These are phyloP conservation scores for Wickerhamiella sorbophila DNA, from an alignment of 805 yeast genomes.

Conservation along the genomic window DNA sequence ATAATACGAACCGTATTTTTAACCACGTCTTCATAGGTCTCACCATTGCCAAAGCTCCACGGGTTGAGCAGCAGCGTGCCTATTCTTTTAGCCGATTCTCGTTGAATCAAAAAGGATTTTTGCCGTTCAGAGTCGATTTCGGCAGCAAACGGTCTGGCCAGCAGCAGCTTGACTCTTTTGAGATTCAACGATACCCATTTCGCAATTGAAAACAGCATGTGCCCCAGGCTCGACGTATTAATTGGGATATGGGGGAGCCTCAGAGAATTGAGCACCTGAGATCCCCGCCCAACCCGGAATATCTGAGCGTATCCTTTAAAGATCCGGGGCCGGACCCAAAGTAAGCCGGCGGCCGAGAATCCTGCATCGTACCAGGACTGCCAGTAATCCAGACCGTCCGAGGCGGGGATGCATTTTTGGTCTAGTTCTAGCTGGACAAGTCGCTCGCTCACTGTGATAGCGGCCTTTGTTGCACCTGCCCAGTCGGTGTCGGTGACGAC, in stretches of 20 bases:
- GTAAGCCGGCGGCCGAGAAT: conserved; percentile 4
- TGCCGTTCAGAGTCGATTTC: not conserved
- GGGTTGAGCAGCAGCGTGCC: conserved; percentile 9
- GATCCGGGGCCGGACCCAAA: conserved; percentile 14
- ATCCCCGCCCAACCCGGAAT: not conserved
- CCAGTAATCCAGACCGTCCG: conserved; percentile 15
- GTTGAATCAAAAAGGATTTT: conserved; percentile 2
- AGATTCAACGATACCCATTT: not conserved
- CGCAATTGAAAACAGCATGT: not conserved
- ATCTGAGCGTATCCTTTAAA: not conserved
- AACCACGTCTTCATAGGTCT: conserved; percentile 3
- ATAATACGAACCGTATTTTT: not conserved
- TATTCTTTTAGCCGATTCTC: conserved; percentile 8
- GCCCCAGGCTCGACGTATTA: not conserved
- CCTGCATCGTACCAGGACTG: conserved; percentile 4
- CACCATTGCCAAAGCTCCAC: conserved; percentile 1
- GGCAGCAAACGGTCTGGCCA: not conserved
- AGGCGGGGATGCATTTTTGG: conserved; percentile 13
- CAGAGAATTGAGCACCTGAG: not conserved
- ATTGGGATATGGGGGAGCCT: not conserved
- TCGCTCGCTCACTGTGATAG: conserved; percentile 11
- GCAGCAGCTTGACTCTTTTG: not conserved
- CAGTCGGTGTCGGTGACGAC: conserved; percentile 15
- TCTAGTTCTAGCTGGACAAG: conserved; percentile 9
- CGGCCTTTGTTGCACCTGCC: conserved; percentile 16